These are phyloP conservation scores for Thelonectria discophora DNA, from an alignment of 2,329 filamentous ascomycete species.

Conservation along the genomic window DNA sequence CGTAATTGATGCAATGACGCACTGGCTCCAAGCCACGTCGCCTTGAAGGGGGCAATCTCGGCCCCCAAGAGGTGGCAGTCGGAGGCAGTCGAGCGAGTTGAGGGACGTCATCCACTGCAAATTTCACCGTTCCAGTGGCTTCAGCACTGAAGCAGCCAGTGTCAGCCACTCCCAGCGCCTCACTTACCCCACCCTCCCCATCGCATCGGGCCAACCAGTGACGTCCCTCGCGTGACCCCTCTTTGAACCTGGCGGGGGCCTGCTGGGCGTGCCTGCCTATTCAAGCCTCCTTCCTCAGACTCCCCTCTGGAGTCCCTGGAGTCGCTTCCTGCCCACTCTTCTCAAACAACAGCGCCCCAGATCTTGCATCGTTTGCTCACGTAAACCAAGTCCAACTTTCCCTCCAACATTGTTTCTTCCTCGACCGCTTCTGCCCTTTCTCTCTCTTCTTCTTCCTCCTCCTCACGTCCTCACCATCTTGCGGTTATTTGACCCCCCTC, in stretches of 20 bases:
- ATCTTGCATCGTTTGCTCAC: constrained; percentile 19
- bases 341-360: constrained; percentile 23
- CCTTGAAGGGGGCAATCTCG: no score
- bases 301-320: no score
- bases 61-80: no score
- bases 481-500: constrained; percentile 6
- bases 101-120: no score
- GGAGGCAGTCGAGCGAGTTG: no score
- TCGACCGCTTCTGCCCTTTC: no score
- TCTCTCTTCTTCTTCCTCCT: constrained; percentile 26
- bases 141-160: no score
- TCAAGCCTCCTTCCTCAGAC: constrained; percentile 6
- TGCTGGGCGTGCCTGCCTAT: constrained; percentile 23
- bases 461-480: background rate
- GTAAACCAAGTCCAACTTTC: background rate
- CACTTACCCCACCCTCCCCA: background rate
- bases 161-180: background rate
- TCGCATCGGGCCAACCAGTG: background rate
- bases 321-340: background rate
- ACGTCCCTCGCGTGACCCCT: constrained; percentile 1
- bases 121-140: no score
- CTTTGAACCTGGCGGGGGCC: constrained; percentile 14
- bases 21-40: no score
- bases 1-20: no score
- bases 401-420: constrained; percentile 14